Conservation (phyloP, 768 basidiomycete genomes). For the Mycena alexandri region DNA sequence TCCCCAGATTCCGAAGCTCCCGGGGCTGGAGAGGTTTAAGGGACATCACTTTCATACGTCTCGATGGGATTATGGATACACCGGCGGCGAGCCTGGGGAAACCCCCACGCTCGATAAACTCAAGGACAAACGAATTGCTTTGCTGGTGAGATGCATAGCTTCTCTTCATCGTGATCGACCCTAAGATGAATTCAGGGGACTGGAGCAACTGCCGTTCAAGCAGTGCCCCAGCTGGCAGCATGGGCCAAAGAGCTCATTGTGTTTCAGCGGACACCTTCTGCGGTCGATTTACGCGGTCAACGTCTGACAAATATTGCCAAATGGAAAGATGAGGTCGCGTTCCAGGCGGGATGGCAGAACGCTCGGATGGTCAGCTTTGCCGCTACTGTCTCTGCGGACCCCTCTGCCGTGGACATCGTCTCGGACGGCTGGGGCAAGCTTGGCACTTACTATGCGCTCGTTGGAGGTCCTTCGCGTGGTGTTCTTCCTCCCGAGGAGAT, state of each 20-base stretch:
- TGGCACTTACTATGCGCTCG: conserved; percentile 12
- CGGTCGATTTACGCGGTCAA: conserved; percentile 36
- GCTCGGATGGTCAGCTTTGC: conserved; percentile 29
- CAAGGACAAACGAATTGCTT: conserved; percentile 31
- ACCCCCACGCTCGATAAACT: conserved; percentile 24
- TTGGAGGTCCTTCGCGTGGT: conserved; percentile 23
- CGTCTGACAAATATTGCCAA: conserved; percentile 24
- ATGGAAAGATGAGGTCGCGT: conserved; percentile 26
- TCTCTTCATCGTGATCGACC: no score
- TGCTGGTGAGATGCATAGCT: no score
- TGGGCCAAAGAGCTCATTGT: conserved; percentile 35
- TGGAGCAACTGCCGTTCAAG: conserved; percentile 38
- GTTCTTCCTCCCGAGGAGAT: conserved; percentile 21
- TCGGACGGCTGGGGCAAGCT: conserved; percentile 22
- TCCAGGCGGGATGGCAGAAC: conserved; percentile 31
- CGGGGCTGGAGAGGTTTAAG: conserved; percentile 22
- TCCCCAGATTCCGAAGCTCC: conserved; percentile 32
- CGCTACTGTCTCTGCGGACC: conserved; percentile 5
- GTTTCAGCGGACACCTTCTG: conserved; percentile 38
- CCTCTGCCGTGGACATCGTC: conserved; percentile 20
- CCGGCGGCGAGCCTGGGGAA: conserved; percentile 16
- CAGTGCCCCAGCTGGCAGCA: conserved; percentile 32
- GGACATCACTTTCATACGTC: conserved; percentile 33
- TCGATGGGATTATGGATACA: conserved; percentile 32
- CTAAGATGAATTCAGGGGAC: conserved; percentile 31